Percentiles rank a stretch among this genome's conserved stretches.
Conservation (phyloP, 345 rosid species). For the Eucalyptus dawsonii region DNA sequence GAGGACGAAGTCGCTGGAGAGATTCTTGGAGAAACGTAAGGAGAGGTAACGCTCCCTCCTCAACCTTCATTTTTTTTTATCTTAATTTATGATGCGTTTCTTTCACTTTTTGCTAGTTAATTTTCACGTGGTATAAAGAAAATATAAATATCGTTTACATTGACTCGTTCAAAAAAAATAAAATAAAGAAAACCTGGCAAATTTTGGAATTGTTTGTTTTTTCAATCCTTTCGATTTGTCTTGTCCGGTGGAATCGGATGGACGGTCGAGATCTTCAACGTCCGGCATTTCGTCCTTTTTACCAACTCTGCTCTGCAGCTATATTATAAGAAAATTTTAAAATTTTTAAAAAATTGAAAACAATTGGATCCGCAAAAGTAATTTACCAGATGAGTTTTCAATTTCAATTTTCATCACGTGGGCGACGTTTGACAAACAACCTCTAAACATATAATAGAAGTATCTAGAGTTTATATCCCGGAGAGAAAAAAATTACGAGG, state of each 20-base stretch:
- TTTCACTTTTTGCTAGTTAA: neutral
- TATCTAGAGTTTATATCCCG: neutral
- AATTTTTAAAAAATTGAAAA: neutral
- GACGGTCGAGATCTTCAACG: neutral
- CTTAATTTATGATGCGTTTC: neutral
- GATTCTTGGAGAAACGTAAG: slow-evolving; percentile 84
- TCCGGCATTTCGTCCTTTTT: neutral
- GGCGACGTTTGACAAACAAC: neutral
- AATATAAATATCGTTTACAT: neutral
- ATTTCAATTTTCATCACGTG: neutral
- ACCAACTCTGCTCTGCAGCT: neutral
- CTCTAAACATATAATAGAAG: neutral
- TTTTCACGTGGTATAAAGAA: neutral
- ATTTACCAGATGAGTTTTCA: neutral
- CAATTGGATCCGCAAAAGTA: neutral
- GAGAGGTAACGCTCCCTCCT: slow-evolving; percentile 39
- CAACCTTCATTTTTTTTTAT: neutral
- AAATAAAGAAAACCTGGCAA: neutral
- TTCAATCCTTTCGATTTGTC: neutral
- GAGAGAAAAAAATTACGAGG: neutral
- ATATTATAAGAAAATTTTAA: neutral
- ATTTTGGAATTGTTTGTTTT: neutral
- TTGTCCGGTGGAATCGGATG: neutral
- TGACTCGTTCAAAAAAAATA: neutral
- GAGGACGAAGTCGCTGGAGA: slow-evolving; percentile 61